Conservation (phyloP, 352 stramenopile species). For the Pythium scleroteichum region DNA sequence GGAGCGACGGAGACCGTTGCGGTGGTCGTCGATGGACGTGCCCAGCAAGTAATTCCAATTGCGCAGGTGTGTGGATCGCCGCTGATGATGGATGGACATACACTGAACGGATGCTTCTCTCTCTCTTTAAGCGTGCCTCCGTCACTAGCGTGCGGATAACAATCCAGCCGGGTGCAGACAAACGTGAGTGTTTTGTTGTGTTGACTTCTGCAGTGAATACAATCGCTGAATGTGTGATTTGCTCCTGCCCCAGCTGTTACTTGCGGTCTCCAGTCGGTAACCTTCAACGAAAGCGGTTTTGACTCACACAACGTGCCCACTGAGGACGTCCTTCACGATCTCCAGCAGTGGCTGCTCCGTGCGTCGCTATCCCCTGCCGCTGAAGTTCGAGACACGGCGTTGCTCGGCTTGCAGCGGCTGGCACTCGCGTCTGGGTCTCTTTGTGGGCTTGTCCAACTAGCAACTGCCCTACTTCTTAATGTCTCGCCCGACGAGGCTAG, state of each 20-base stretch:
- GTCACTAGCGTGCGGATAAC: constrained; percentile 17
- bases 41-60: constrained; percentile 22
- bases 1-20: constrained; percentile 20
- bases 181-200: not conserved
- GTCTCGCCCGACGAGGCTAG: constrained; percentile 16
- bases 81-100: not conserved
- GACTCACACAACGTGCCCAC: constrained; percentile 49
- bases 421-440: constrained; percentile 77
- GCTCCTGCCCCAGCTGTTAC: not conserved
- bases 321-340: constrained; percentile 50
- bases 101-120: not conserved
- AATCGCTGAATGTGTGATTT: not conserved
- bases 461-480: constrained; percentile 67
- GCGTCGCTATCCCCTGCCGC: constrained; percentile 48
- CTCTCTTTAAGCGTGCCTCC: constrained; percentile 5
- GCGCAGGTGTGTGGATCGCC: constrained; percentile 18
- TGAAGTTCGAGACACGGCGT: constrained; percentile 59
- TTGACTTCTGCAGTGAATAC: not conserved
- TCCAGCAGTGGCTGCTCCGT: constrained; percentile 70
- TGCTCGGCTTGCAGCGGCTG: constrained; percentile 62
- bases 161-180: constrained; percentile 7
- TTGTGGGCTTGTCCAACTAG: constrained; percentile 72
- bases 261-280: constrained; percentile 54
- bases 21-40: constrained; percentile 22
- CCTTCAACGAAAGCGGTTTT: constrained; percentile 53